Conservation (phyloP, 1,139 yeast genomes). For the Pichia sp. region DNA sequence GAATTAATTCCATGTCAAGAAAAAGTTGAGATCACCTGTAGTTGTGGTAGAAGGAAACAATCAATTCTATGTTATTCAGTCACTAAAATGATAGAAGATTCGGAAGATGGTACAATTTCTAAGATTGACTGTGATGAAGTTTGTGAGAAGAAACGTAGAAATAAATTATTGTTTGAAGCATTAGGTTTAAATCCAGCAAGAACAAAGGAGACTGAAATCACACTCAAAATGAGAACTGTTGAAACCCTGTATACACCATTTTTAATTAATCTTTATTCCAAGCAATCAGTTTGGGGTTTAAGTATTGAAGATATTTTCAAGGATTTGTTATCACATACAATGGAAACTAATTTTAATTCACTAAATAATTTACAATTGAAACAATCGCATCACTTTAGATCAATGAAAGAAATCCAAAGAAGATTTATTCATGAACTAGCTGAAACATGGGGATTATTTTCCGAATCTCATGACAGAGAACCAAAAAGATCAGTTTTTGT, state of each 20-base stretch:
- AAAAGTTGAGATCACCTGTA: slow-evolving; percentile 46
- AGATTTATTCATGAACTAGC: slow-evolving; percentile 66
- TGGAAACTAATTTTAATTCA: slow-evolving; percentile 4
- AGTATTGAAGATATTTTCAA: slow-evolving; percentile 51
- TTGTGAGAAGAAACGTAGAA: slow-evolving; percentile 60
- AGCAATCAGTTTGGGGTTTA: slow-evolving; percentile 59
- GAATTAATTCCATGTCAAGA: slow-evolving; percentile 45
- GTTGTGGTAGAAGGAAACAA: slow-evolving; percentile 52
- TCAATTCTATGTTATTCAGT: slow-evolving; percentile 38
- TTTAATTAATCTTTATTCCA: slow-evolving; percentile 38
- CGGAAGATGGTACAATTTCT: neutral
- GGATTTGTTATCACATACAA: slow-evolving; percentile 7
- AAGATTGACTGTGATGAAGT: slow-evolving; percentile 50
- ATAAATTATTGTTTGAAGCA: slow-evolving; percentile 57
- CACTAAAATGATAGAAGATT: slow-evolving; percentile 28
- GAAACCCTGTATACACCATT: slow-evolving; percentile 38
- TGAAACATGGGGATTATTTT: slow-evolving; percentile 48
- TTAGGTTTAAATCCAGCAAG: slow-evolving; percentile 29
- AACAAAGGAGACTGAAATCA: slow-evolving; percentile 11
- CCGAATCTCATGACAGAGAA: slow-evolving; percentile 76
- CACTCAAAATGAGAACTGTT: slow-evolving; percentile 17
- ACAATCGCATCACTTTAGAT: slow-evolving; percentile 53
- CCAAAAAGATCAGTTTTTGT: slow-evolving; percentile 71
- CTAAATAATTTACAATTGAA: slow-evolving; percentile 16
- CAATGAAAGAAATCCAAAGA: slow-evolving; percentile 67